phyloP scores from a whole-genome alignment of 2,329 filamentous ascomycete genomes.

The Lasiodiplodia sp. region DNA sequence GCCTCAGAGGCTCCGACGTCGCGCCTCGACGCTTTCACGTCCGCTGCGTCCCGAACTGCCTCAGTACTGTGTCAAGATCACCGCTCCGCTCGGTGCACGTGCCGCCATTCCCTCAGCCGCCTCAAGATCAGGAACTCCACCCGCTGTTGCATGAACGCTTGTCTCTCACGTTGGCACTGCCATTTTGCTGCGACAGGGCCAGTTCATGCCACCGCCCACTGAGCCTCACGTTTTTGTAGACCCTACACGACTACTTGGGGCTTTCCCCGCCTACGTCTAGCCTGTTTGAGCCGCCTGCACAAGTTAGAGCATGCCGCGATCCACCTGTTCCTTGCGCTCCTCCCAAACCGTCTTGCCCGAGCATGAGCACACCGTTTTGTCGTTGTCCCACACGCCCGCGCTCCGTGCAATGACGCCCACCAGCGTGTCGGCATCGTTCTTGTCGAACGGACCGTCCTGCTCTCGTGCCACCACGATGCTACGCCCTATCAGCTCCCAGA shows the following conservation, averaged over 20 bases:
- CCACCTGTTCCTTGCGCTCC: conserved; percentile 87
- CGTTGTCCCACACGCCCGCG: conserved; percentile 98
- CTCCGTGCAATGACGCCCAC: conserved; percentile 94
- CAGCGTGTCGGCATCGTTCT: conserved; percentile 83
- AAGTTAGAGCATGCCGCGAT: conserved; percentile 84
- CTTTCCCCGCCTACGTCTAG: neutral
- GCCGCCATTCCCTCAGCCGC: neutral
- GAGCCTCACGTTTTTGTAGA: neutral
- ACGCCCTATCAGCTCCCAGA: conserved; percentile 96
- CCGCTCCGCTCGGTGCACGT: conserved; percentile 1
- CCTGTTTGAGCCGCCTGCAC: conserved; percentile 2
- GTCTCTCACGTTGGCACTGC: conserved; percentile 18
- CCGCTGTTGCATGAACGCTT: conserved; percentile 26
- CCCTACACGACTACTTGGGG: conserved; percentile 7
- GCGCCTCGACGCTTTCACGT: conserved; percentile 4
- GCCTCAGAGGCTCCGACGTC: neutral
- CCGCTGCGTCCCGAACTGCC: conserved; percentile 19
- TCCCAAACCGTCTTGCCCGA: conserved; percentile 99
- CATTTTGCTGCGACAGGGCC: conserved; percentile 28
- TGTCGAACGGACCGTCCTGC: conserved; percentile 64
- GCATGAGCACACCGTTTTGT: conserved; percentile 97
- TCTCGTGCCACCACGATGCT: conserved; percentile 85
- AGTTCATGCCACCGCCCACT: conserved; percentile 16
- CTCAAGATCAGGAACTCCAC: conserved; percentile 6
- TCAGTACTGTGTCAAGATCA: conserved; percentile 21